phyloP scores from a whole-genome alignment of 164 flowering plant species.

The Hamamelis virginiana region DNA sequence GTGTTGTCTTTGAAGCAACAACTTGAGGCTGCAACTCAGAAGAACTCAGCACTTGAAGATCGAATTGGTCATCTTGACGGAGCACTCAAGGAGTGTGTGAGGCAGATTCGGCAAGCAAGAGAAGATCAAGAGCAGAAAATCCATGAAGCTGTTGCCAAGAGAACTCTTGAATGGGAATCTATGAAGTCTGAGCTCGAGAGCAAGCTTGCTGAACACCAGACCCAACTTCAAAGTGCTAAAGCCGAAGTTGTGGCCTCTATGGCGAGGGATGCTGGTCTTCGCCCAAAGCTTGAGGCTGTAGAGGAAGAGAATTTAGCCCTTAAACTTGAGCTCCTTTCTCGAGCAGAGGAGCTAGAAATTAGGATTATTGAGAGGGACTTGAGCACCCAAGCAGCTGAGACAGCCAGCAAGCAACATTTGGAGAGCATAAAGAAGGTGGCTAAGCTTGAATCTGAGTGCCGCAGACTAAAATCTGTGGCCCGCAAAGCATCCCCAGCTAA shows the following conservation, averaged over 20 bases:
- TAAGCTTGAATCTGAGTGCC: constrained; percentile 14
- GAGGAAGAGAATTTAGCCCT: constrained; percentile 8
- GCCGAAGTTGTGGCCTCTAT: constrained; percentile 25
- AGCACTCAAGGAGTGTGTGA: constrained; percentile 28
- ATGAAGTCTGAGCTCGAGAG: constrained; percentile 34
- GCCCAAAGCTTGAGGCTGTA: constrained; percentile 1
- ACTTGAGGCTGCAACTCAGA: constrained; percentile 50
- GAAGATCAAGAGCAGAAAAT: constrained; percentile 24
- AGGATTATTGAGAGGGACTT: constrained; percentile 13
- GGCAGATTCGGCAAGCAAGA: constrained; percentile 16
- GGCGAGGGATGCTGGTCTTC: constrained; percentile 10
- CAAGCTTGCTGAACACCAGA: constrained; percentile 19
- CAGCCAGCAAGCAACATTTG: constrained; percentile 13
- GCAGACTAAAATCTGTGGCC: constrained; percentile 4
- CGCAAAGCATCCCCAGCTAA: too few species aligned
- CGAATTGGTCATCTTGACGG: constrained; percentile 28
- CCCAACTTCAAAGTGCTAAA: constrained; percentile 13
- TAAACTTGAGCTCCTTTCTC: constrained; percentile 12
- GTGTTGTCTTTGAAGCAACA: constrained; percentile 43
- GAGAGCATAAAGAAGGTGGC: constrained; percentile 13
- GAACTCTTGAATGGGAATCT: constrained; percentile 35
- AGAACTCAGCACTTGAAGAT: constrained; percentile 49
- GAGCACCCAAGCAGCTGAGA: constrained; percentile 8
- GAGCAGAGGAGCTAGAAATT: constrained; percentile 12
- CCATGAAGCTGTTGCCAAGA: constrained; percentile 22